Percentiles rank a stretch among this genome's conserved stretches.
phyloP scores from a whole-genome alignment of 2,329 filamentous ascomycete genomes.

The Hypoxylon sp. region DNA sequence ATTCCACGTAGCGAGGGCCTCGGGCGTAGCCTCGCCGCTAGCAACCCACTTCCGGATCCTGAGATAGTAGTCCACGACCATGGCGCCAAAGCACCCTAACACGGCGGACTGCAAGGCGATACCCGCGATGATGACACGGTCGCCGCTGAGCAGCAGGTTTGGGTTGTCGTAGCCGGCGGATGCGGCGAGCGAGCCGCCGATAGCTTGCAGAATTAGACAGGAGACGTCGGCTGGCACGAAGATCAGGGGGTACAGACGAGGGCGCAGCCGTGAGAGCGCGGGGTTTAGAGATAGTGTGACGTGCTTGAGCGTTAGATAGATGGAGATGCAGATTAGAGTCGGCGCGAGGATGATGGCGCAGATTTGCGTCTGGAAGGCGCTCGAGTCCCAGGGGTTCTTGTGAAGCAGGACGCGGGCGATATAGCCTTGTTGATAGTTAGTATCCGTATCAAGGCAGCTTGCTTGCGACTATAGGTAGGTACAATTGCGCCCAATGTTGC shows the following conservation, averaged over 20 bases:
- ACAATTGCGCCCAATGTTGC: neutral
- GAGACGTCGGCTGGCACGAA: slow-evolving; percentile 72
- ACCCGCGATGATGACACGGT: slow-evolving; percentile 67
- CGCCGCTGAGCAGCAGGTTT: slow-evolving; percentile 60
- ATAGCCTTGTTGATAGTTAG: slow-evolving; percentile 60
- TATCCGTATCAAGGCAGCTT: neutral
- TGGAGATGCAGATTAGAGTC: slow-evolving; percentile 71
- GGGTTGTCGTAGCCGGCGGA: slow-evolving; percentile 58
- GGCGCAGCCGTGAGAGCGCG: slow-evolving; percentile 63
- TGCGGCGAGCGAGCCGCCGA: slow-evolving; percentile 69
- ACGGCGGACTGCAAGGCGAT: slow-evolving; percentile 68
- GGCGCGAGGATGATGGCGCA: slow-evolving; percentile 70
- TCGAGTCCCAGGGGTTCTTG: slow-evolving; percentile 66
- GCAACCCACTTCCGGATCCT: slow-evolving; percentile 58
- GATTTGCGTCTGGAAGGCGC: slow-evolving; percentile 71
- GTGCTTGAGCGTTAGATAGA: slow-evolving; percentile 75
- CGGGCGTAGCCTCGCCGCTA: slow-evolving; percentile 48
- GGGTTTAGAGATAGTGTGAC: slow-evolving; percentile 64
- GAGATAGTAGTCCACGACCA: slow-evolving; percentile 61
- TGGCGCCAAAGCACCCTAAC: slow-evolving; percentile 60
- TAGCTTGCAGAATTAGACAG: slow-evolving; percentile 70
- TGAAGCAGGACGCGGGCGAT: slow-evolving; percentile 64
- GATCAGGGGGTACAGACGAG: slow-evolving; percentile 67
- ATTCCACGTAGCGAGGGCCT: slow-evolving; percentile 57
- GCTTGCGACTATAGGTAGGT: neutral